Evolutionary conservation across 768 basidiomycete species (phyloP), one percentile per base, ranked within the genome.

Genomic region (Lentinula aciculospora): DNA sequence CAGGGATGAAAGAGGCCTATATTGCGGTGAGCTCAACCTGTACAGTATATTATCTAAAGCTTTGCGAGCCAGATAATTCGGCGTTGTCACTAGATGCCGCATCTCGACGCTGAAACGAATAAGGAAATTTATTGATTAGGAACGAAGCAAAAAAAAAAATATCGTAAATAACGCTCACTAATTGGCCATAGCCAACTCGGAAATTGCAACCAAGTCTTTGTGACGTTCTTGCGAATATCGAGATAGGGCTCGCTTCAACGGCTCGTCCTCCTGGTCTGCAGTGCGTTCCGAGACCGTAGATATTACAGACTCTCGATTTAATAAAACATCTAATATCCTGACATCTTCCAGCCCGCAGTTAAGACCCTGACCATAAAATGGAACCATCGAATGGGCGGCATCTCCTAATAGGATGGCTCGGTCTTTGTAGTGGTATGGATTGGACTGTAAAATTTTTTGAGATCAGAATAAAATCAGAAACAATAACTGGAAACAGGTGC

Each of bases 321-420:
- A 78, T 57, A 94, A 73, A 29, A 83, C 78, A 59, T 85, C 82
- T 62, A 99, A 80, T 53, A 98, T 83, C 63, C 97, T 85, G 64
- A 98, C 94, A 71, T 99, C 96, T 74, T 99, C 96, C 53, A 99
- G 81, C 15, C 96, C 96, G 68, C 95, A 97, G 68, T 99, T 99
- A 64, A 98, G 81, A 40, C 96, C 96, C 78, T 99, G 96, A 42
- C 96, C 91, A 69, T 90, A 94, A 75, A 94, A 95, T 61, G 96
- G 95, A n/a, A 95, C 94, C 94, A 98, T 98, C 42, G 93, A 89
- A 72, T 99, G 96, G 10, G 94, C 92, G 39, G 96, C 89, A 71
- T 99, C 96, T 56, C 96, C 96, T 50, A 99, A 73, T 56, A 98
- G 81, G 37, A 98, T 80, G 61, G 79, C 92, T 64, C 90, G 81